Base-by-base conservation (phyloP, 257 asterid genomes). In the Sherardia arvensis region DNA sequence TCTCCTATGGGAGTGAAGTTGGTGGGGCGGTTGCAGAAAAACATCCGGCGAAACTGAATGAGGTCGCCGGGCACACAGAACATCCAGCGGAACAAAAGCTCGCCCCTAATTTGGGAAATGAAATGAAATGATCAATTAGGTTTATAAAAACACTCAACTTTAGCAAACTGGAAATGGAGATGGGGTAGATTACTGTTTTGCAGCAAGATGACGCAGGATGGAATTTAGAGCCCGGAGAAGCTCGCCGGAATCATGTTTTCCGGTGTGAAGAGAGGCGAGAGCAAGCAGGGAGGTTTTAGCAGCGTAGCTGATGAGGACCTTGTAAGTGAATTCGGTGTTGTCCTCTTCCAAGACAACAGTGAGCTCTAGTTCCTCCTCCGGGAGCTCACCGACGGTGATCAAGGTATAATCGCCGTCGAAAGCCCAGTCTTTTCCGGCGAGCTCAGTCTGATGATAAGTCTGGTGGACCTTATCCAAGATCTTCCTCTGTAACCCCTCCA, bases 331-430 rank as follows among this genome's bases (percentile, higher is more conserved):
- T n/a, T n/a, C n/a, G n/a, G n/a, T n/a, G n/a, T n/a, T n/a, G 6
- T 27, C 48, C 0, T 82, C 88, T 11, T 80, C 88, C 67, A 87
- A 36, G 11, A 85, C 57, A 20, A 87, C 84, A 27, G 78, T 74
- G 30, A 85, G 83, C 38, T 85, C 90, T 4, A 79, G 71, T 63
- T 79, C 85, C 64, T 79, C 82, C 3, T 62, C 69, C 1, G 96
- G 96, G 65, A 88, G 63, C n/a, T 90, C 33, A 49, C 96, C 94
- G 40, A 85, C 45, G 0, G 94, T 88, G 67, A 84, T 85, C 68
- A 88, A 55, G 64, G 76, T 79, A 65, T 81, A 81, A 62, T 85
- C 93, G 4, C 96, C 96, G 66, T 87, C 94, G 53, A 85, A 88
- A 0, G 94, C 96, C 43, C 83, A 81, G 18, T 69, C 69, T 23